Evolutionary conservation across 2,329 filamentous ascomycete genomes (phyloP).

Genomic region (Phoma herbarum): DNA sequence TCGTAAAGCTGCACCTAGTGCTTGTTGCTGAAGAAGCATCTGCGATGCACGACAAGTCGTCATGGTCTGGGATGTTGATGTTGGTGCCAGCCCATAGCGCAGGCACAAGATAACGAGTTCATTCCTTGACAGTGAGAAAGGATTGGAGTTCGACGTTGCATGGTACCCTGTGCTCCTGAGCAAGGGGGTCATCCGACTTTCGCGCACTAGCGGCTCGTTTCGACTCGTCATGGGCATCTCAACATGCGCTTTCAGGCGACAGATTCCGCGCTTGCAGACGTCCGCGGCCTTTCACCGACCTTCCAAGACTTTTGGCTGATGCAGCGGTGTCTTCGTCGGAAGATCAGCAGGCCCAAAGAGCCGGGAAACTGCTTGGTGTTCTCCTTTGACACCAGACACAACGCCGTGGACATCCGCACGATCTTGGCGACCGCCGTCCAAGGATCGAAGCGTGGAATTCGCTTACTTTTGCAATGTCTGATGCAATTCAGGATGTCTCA

Average conservation of each 20-base stretch:
- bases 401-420: conserved; percentile 16
- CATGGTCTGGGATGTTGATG: not conserved
- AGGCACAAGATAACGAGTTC: not conserved
- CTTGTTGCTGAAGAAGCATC: conserved; percentile 19
- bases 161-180: not conserved
- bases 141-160: not conserved
- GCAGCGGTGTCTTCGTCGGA: conserved; percentile 9
- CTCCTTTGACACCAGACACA: conserved; percentile 3
- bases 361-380: conserved; percentile 11
- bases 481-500: not conserved
- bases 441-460: not conserved
- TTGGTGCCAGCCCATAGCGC: not conserved
- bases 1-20: conserved; percentile 7
- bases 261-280: conserved; percentile 12
- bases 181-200: conserved; percentile 8
- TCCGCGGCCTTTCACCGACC: conserved; percentile 8
- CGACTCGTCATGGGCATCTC: conserved; percentile 11
- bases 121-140: not conserved
- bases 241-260: conserved; percentile 17
- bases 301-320: conserved; percentile 19
- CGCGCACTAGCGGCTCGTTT: conserved; percentile 18
- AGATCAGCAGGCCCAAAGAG: conserved; percentile 13
- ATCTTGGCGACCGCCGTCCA: conserved; percentile 1
- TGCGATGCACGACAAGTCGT: not conserved
- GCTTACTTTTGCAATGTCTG: not conserved